phyloP scores from a whole-genome alignment of 495 filamentous ascomycete genomes.

The Aspergillus steynii region DNA sequence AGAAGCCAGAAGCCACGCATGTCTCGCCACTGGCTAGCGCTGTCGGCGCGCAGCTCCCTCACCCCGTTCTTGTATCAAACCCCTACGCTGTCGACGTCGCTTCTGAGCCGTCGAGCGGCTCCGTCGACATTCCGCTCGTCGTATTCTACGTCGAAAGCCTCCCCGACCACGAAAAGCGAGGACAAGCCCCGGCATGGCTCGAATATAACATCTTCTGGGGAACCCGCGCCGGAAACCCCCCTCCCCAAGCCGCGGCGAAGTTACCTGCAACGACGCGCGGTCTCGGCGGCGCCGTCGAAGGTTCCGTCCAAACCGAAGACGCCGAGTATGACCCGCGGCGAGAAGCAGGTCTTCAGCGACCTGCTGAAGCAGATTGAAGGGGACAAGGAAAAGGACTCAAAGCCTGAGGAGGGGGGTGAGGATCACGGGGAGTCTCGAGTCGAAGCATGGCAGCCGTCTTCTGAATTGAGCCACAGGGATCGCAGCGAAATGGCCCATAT shows the following conservation, averaged over 20 bases:
- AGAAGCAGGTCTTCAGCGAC: constrained; percentile 29
- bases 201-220: background rate
- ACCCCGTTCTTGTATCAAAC: background rate
- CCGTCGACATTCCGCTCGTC: background rate
- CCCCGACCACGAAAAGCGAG: background rate
- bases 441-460: too few relatives aligned
- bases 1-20: background rate
- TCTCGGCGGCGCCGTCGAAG: constrained; percentile 2
- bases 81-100: background rate
- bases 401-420: constrained; percentile 1
- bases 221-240: background rate
- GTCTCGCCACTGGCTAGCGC: background rate
- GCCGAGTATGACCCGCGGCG: constrained; percentile 25
- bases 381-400: background rate
- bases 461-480: constrained; percentile 13
- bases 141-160: background rate
- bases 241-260: constrained; percentile 19
- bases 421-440: background rate
- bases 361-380: constrained; percentile 27
- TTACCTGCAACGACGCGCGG: constrained; percentile 30
- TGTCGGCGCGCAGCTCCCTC: background rate
- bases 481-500: constrained; percentile 29
- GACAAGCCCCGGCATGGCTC: background rate
- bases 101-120: background rate
- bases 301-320: background rate